phyloP scores from a whole-genome alignment of 768 basidiomycete genomes.

The Lepiota brunneoincarnata region DNA sequence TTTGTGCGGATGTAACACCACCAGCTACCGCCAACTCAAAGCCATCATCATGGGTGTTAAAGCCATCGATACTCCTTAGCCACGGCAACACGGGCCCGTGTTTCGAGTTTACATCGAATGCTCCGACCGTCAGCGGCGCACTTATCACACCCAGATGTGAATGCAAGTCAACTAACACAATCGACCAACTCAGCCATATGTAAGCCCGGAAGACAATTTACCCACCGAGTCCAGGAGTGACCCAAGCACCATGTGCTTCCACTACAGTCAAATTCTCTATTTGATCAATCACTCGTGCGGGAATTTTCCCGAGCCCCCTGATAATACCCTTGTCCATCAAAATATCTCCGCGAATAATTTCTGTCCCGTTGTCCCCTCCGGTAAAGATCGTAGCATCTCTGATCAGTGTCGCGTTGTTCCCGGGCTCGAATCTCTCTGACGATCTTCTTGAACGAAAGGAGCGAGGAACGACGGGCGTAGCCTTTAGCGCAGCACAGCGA shows the following conservation, averaged over 20 bases:
- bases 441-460: conserved; percentile 38
- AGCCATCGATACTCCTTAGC: conserved; percentile 78
- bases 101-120: conserved; percentile 59
- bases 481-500: conserved; percentile 53
- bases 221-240: conserved; percentile 64
- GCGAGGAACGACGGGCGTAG: conserved; percentile 37
- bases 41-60: conserved; percentile 83
- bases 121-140: conserved; percentile 53
- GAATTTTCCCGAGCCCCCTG: conserved; percentile 54
- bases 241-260: conserved; percentile 64
- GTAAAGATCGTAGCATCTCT: conserved; percentile 70
- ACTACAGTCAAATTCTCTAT: conserved; percentile 48
- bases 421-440: conserved; percentile 67
- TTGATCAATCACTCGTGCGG: conserved; percentile 32
- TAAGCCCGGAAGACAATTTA: conserved; percentile 9
- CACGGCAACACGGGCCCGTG: conserved; percentile 73
- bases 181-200: neutral
- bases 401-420: conserved; percentile 66
- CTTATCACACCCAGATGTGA: conserved; percentile 79
- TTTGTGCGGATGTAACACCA: conserved; percentile 82
- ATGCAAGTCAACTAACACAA: conserved; percentile 63
- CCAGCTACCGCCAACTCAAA: conserved; percentile 77
- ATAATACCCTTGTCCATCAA: conserved; percentile 67
- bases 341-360: conserved; percentile 60
- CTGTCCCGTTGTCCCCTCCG: conserved; percentile 52